Evolutionary conservation across 2,329 filamentous ascomycete genomes (phyloP), one percentile per base, ranked within the genome.

Genomic region (Cadophora sp.): DNA sequence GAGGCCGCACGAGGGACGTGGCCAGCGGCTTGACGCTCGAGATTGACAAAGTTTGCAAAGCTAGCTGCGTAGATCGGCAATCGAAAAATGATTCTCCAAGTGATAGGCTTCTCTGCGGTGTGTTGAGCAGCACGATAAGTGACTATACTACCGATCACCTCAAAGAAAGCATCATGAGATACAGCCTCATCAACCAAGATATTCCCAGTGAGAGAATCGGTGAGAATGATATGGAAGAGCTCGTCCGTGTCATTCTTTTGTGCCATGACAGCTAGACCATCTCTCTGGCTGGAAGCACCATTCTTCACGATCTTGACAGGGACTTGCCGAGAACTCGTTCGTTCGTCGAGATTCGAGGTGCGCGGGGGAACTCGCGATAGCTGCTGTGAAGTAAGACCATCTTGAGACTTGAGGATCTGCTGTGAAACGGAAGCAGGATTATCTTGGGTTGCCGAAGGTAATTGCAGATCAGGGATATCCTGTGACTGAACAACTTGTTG

Each of bases 31-130:
- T 19, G 26, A 24, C 50, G 62, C 12, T 46, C n/a, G 3, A 37
- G 26, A 27, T 50, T 16, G 26, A 65, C 37, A 27, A 43, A n/a
- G 19, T 61, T 34, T 11, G 53, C 22, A n/a, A 67, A 67, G 29
- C 50, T 61, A n/a, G 16, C 58, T 14, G 61, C 64, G 16, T 60
- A 37, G 22, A 62, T 31, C 34, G 58, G 56, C 48, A 71, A 16
- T 61, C 55, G 66, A 55, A 72, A 72, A 3, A 24, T n/a, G 12
- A 72, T 56, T 12, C 58, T 46, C 71, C 71, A 72, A 3, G 50
- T 71, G 3, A 62, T 53, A 19, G 58, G 43, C 7, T 37, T 61
- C 26, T 19, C 31, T 29, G 51, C 34, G 12, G 37, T 31, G 19
- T 27, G 51, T 40, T 56, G 19, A 7, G 34, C 51, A 8, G 69